Conservation (phyloP, 208 protist species). For the Strigomonas culicis region DNA sequence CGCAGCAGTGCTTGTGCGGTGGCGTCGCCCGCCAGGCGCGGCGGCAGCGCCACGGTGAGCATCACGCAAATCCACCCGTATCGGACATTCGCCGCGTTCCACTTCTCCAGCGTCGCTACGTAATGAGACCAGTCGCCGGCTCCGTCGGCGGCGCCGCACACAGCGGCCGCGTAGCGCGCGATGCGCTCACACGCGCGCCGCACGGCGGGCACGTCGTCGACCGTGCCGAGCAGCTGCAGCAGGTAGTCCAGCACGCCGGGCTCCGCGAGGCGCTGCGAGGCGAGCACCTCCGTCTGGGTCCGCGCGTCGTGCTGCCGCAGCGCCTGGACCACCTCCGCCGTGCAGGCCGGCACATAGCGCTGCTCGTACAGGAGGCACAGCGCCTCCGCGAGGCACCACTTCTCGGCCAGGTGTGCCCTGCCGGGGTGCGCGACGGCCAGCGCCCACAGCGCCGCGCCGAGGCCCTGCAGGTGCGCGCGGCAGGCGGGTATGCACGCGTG, state of each 20-base stretch:
- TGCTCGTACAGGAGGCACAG: conserved; percentile 8
- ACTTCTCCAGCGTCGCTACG: not conserved
- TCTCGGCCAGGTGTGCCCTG: not conserved
- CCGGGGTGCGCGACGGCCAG: not conserved
- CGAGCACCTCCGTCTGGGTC: conserved; percentile 29
- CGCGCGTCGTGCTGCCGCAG: conserved; percentile 9
- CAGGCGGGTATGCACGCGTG: not conserved
- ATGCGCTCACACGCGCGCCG: not conserved
- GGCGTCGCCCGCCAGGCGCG: not conserved
- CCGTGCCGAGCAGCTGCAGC: not conserved
- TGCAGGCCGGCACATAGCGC: not conserved
- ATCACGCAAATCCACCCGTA: not conserved
- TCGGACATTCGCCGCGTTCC: not conserved
- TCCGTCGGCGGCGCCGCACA: not conserved
- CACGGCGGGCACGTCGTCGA: not conserved
- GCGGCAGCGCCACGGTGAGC: not conserved
- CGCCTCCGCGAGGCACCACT: not conserved
- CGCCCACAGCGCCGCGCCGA: not conserved
- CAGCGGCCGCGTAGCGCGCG: not conserved
- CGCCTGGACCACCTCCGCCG: not conserved
- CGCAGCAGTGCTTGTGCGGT: not conserved
- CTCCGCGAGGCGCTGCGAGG: conserved; percentile 19
- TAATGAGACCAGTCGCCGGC: not conserved
- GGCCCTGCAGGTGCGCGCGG: not conserved
- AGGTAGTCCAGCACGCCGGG: conserved; percentile 25